Evolutionary conservation across 179 eudicot genomes (phyloP).

Genomic region (Beta macrorhiza): DNA sequence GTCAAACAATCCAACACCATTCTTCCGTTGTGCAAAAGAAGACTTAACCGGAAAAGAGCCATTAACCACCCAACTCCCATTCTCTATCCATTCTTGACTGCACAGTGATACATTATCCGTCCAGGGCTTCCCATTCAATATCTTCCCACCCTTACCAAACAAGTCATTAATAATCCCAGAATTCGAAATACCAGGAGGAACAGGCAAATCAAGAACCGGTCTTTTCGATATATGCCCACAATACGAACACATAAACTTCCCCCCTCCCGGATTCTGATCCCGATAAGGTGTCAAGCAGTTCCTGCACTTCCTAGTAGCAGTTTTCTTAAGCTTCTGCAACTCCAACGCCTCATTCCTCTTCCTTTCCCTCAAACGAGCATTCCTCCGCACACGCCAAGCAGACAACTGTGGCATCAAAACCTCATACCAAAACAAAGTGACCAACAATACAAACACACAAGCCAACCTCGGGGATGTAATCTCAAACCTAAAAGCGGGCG

Average conservation of each 20-base stretch:
- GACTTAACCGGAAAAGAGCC: conserved; percentile 48
- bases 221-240: conserved; percentile 96
- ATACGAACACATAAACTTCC: conserved; percentile 88
- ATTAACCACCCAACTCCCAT: neutral
- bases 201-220: conserved; percentile 87
- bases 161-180: conserved; percentile 82
- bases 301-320: conserved; percentile 90
- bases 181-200: conserved; percentile 60
- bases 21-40: conserved; percentile 40
- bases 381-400: conserved; percentile 79
- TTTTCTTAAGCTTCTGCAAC: conserved; percentile 81
- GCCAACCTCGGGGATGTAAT: conserved; percentile 92
- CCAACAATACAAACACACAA: conserved; percentile 75
- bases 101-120: conserved; percentile 70
- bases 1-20: conserved; percentile 48
- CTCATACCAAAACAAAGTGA: conserved; percentile 92
- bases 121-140: conserved; percentile 73
- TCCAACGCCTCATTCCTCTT: conserved; percentile 86
- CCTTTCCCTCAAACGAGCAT: conserved; percentile 75
- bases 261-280: conserved; percentile 94
- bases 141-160: conserved; percentile 84
- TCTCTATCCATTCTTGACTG: conserved; percentile 77
- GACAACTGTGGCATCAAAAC: conserved; percentile 91
- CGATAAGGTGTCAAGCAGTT: conserved; percentile 85
- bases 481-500: conserved; percentile 89